phyloP scores from a whole-genome alignment of 2,329 filamentous ascomycete genomes.

The Arthrobotrys conoides region DNA sequence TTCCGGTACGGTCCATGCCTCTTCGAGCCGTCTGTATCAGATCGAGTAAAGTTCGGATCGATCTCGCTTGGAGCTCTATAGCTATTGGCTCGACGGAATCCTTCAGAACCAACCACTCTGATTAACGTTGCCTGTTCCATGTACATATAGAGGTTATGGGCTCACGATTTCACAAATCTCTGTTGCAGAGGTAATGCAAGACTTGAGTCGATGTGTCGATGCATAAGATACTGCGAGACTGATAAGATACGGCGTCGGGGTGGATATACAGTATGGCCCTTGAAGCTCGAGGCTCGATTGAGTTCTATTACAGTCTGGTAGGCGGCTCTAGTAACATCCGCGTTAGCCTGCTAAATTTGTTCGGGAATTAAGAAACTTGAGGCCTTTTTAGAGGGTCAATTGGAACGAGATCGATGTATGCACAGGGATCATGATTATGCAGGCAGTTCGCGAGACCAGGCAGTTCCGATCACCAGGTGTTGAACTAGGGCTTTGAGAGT shows the following conservation, averaged over 20 bases:
- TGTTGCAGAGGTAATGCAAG: no score
- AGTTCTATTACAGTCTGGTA: neutral
- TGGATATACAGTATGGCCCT: neutral
- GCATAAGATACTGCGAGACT: no score
- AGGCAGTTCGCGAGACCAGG: no score
- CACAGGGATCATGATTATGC: neutral
- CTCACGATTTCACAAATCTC: neutral
- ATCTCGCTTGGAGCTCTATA: constrained; percentile 47
- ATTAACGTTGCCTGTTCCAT: neutral
- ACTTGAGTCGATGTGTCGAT: constrained; percentile 1
- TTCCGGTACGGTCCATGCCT: constrained; percentile 56
- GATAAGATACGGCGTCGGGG: neutral
- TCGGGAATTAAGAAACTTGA: neutral
- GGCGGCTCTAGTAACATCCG: neutral
- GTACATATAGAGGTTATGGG: neutral
- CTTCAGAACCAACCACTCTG: constrained; percentile 24
- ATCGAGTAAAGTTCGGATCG: constrained; percentile 53
- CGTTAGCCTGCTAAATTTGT: neutral
- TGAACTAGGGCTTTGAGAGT: no score
- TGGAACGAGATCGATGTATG: neutral
- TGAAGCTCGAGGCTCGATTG: neutral
- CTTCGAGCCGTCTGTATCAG: constrained; percentile 47
- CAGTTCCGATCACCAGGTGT: no score
- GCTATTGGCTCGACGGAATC: constrained; percentile 19
- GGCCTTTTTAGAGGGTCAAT: neutral